Percentiles rank a stretch among this genome's conserved stretches.
phyloP scores from a whole-genome alignment of 768 basidiomycete species.

The Tylopilus sp. region DNA sequence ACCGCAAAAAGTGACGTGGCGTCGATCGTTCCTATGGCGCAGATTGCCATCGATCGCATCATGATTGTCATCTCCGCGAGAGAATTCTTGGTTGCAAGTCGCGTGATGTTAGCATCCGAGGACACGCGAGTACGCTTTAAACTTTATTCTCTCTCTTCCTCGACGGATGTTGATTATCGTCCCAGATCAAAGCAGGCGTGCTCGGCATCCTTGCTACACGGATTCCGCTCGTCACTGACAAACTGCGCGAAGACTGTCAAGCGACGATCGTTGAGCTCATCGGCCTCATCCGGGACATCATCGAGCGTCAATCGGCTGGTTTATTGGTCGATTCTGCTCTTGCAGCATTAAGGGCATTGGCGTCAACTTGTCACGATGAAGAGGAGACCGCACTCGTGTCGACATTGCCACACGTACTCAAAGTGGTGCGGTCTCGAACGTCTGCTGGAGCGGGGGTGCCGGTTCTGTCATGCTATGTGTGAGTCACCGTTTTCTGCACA shows the following conservation, averaged over 20 bases:
- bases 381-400: slow-evolving; percentile 67
- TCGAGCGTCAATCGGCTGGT: slow-evolving; percentile 41
- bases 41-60: slow-evolving; percentile 48
- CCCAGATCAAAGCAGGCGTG: slow-evolving; percentile 62
- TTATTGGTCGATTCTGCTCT: slow-evolving; percentile 48
- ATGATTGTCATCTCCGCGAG: slow-evolving; percentile 65
- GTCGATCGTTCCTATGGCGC: slow-evolving; percentile 46
- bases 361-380: slow-evolving; percentile 50
- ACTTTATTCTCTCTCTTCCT: not conserved
- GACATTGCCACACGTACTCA: slow-evolving; percentile 56
- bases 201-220: slow-evolving; percentile 68
- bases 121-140: slow-evolving; percentile 48
- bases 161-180: not conserved
- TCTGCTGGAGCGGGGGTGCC: slow-evolving; percentile 44
- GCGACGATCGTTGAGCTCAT: slow-evolving; percentile 53
- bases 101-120: slow-evolving; percentile 52
- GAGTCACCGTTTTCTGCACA: slow-evolving; percentile 21
- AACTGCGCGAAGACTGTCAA: slow-evolving; percentile 50
- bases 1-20: slow-evolving; percentile 36
- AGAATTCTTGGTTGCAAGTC: slow-evolving; percentile 60
- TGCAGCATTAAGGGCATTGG: slow-evolving; percentile 57
- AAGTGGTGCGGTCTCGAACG: slow-evolving; percentile 40
- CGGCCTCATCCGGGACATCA: slow-evolving; percentile 44
- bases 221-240: slow-evolving; percentile 54
- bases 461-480: slow-evolving; percentile 63